Percentiles rank a stretch among this genome's conserved stretches.
Evolutionary conservation across 805 yeast species (phyloP).

Genomic region (Starmerella potacharoeniae): DNA sequence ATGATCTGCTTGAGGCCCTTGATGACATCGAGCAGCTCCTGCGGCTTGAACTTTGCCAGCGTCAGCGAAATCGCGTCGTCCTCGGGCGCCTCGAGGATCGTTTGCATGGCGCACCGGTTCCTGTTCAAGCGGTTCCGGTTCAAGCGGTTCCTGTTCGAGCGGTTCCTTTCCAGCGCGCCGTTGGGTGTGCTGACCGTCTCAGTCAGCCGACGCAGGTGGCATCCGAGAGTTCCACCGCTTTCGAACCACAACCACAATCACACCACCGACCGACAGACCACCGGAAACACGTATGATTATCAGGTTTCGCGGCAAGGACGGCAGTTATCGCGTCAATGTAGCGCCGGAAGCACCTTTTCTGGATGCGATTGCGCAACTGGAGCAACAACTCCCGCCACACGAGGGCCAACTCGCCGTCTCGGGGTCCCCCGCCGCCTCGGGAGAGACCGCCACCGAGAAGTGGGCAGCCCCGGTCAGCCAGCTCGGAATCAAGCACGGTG

Average conservation of each 20-base stretch:
- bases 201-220: not conserved
- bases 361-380: slow-evolving; percentile 30
- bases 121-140: not conserved
- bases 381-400: slow-evolving; percentile 30
- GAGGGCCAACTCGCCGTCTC: slow-evolving; percentile 32
- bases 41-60: slow-evolving; percentile 39
- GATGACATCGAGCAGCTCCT: slow-evolving; percentile 39
- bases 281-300: slow-evolving; percentile 37
- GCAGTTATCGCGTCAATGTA: slow-evolving; percentile 58
- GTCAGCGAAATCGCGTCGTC: slow-evolving; percentile 37
- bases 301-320: slow-evolving; percentile 75
- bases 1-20: slow-evolving; percentile 50
- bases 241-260: not conserved
- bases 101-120: not conserved
- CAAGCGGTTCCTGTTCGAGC: not conserved
- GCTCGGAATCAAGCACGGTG: slow-evolving; percentile 43
- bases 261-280: not conserved
- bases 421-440: slow-evolving; percentile 36
- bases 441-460: slow-evolving; percentile 29
- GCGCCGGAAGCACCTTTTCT: slow-evolving; percentile 38
- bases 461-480: slow-evolving; percentile 30
- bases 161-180: not conserved
- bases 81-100: slow-evolving; percentile 14
- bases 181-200: not conserved
- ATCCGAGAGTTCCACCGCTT: not conserved